phyloP scores from a whole-genome alignment of 1,284 basidiomycete species.

The Apiotrichum gracile region DNA sequence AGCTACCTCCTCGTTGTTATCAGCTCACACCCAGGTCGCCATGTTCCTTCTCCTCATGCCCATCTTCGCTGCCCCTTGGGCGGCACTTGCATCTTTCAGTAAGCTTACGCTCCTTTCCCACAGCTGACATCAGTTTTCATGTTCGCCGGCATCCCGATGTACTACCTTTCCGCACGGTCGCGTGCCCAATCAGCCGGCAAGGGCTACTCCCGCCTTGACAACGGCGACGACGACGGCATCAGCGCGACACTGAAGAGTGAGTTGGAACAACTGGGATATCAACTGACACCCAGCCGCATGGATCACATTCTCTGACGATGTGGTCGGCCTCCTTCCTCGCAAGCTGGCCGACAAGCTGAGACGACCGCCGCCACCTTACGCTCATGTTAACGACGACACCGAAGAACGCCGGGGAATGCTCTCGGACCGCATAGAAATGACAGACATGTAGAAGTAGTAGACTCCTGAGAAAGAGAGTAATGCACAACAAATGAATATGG shows the following conservation, averaged over 20 bases:
- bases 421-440: constrained; percentile 30
- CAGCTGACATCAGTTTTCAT: constrained; percentile 44
- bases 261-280: background rate
- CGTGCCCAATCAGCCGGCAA: constrained; percentile 8
- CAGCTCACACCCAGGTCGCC: constrained; percentile 58
- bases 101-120: background rate
- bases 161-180: constrained; percentile 62
- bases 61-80: constrained; percentile 82
- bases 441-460: constrained; percentile 12
- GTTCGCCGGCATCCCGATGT: constrained; percentile 66
- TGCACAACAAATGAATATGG: constrained; percentile 1
- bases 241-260: constrained; percentile 20
- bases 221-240: constrained; percentile 14
- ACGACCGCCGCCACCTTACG: background rate
- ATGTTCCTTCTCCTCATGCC: constrained; percentile 93
- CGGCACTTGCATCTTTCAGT: constrained; percentile 82
- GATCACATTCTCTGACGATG: constrained; percentile 25
- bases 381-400: background rate
- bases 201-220: constrained; percentile 7
- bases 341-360: background rate
- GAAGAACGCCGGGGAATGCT: constrained; percentile 24
- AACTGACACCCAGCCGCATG: constrained; percentile 23
- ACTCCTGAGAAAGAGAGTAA: background rate
- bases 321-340: constrained; percentile 13
- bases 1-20: constrained; percentile 36